Conservation (phyloP, 75 land plant genomes). For the Adiantum capillusveneris region DNA sequence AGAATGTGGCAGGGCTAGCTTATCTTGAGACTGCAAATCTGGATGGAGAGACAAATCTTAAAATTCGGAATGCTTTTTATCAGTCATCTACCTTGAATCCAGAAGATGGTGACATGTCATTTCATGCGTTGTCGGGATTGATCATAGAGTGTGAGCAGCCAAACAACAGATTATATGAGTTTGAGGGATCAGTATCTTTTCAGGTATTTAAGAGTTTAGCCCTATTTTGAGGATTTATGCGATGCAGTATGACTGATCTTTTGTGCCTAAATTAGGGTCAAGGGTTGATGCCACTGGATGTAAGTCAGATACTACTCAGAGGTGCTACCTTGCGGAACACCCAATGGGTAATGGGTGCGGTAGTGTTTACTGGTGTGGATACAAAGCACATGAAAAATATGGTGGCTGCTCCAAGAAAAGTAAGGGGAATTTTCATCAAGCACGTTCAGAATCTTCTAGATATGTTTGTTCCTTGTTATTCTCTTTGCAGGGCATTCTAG, state of each 20-base stretch:
- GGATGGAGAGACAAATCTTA: conserved; percentile 33
- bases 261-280: conserved; percentile 13
- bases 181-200: conserved; percentile 34
- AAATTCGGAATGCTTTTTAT: conserved; percentile 27
- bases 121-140: conserved; percentile 25
- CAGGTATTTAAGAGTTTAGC: conserved; percentile 20
- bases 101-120: conserved; percentile 29
- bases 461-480: too few species aligned
- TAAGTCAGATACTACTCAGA: conserved; percentile 21
- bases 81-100: conserved; percentile 11
- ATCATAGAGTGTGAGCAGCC: conserved; percentile 34
- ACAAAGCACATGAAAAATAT: conserved; percentile 32
- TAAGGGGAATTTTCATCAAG: too few species aligned
- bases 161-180: conserved; percentile 26
- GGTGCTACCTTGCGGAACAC: conserved; percentile 34
- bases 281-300: conserved; percentile 25
- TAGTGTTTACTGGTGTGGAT: conserved; percentile 32
- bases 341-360: conserved; percentile 29
- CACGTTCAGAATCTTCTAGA: too few species aligned
- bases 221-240: not conserved
- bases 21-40: conserved; percentile 31
- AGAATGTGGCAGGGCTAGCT: conserved; percentile 34
- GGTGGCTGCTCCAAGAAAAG: conserved; percentile 20
- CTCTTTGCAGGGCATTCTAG: too few species aligned
- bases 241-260: not conserved